phyloP scores from a whole-genome alignment of 352 stramenopile genomes.

The Peronospora belbahrii region DNA sequence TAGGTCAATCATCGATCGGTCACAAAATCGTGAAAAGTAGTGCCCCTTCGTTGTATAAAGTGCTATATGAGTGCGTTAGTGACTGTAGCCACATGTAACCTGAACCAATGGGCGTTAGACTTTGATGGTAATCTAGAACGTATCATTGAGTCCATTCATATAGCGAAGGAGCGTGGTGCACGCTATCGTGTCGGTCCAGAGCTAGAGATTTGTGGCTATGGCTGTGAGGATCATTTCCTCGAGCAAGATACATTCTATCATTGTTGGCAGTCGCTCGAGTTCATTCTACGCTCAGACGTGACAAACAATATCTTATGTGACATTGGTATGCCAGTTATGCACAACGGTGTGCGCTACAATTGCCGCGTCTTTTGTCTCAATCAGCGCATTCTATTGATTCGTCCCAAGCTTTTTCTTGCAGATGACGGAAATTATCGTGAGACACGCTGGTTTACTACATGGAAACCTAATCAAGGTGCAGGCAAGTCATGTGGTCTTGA shows the following conservation, averaged over 20 bases:
- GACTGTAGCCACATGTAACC: constrained; percentile 96
- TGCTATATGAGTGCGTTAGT: constrained; percentile 75
- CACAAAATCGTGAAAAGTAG: too few species aligned
- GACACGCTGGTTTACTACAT: constrained; percentile 89
- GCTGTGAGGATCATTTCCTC: constrained; percentile 98
- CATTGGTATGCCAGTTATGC: constrained; percentile 96
- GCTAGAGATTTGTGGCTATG: constrained; percentile 97
- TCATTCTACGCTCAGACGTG: constrained; percentile 75
- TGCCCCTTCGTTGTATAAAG: too few species aligned
- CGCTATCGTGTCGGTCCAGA: constrained; percentile 94
- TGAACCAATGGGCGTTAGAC: constrained; percentile 98
- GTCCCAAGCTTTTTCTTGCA: constrained; percentile 90
- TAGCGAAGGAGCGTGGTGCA: constrained; percentile 80
- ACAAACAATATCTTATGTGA: constrained; percentile 95
- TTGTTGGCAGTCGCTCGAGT: constrained; percentile 93
- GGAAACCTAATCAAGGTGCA: constrained; percentile 40
- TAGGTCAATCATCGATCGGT: too few species aligned
- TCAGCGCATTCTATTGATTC: constrained; percentile 92
- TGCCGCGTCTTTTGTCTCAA: constrained; percentile 94
- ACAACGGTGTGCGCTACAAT: constrained; percentile 96
- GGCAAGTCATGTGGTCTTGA: constrained; percentile 40
- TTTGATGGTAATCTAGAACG: constrained; percentile 97
- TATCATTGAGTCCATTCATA: constrained; percentile 85
- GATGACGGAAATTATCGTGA: constrained; percentile 98
- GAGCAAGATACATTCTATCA: constrained; percentile 97